These are phyloP conservation scores for Pythium rishiriense DNA, from an alignment of 352 stramenopile genomes.

Conservation along the genomic window DNA sequence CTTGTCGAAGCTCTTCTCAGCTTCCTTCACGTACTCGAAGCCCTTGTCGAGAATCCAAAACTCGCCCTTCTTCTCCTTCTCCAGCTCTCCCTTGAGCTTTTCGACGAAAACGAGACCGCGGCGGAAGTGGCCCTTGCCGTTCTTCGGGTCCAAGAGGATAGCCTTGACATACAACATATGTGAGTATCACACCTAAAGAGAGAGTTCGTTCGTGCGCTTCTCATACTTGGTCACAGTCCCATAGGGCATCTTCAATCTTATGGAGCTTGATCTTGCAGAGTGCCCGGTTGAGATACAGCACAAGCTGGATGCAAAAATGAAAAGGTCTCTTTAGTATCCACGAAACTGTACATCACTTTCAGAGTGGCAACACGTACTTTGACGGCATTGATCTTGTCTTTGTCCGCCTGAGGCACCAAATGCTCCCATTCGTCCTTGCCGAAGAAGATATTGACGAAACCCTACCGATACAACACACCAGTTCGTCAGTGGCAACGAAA, in stretches of 20 bases:
- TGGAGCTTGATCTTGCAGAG: conserved; percentile 84
- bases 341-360: background rate
- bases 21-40: conserved; percentile 67
- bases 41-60: conserved; percentile 89
- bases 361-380: conserved; percentile 40
- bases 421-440: conserved; percentile 86
- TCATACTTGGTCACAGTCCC: conserved; percentile 80
- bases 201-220: background rate
- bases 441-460: conserved; percentile 88
- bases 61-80: conserved; percentile 77
- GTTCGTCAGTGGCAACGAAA: background rate
- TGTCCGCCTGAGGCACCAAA: conserved; percentile 67
- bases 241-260: conserved; percentile 83
- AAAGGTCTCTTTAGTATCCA: background rate
- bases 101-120: conserved; percentile 77
- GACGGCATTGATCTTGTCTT: conserved; percentile 77
- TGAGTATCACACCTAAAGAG: background rate
- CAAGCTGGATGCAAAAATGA: conserved; percentile 29
- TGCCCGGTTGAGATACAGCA: conserved; percentile 81
- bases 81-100: conserved; percentile 78
- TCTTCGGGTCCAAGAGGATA: conserved; percentile 59
- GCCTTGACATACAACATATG: conserved; percentile 33
- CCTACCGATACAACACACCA: conserved; percentile 34
- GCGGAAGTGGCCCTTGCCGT: conserved; percentile 80
- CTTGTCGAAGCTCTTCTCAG: conserved; percentile 72